Conservation (phyloP, 805 yeast species). For the Monosporozyma servazzii region DNA sequence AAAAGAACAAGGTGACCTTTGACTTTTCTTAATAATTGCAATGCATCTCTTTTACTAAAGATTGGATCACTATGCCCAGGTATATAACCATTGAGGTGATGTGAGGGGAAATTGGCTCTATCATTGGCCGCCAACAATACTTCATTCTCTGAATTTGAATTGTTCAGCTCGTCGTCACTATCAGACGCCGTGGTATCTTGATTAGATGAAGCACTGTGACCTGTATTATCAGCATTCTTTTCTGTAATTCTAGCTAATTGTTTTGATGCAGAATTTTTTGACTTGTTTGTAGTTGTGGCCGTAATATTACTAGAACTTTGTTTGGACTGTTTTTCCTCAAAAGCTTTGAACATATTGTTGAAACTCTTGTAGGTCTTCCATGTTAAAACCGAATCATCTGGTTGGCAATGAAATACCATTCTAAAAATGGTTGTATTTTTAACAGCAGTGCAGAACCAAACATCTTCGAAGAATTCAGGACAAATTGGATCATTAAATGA, state of each 20-base stretch:
- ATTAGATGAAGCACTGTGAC: not conserved
- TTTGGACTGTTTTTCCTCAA: slow-evolving; percentile 27
- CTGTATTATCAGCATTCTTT: not conserved
- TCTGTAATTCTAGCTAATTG: not conserved
- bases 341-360: slow-evolving; percentile 51
- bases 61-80: slow-evolving; percentile 38
- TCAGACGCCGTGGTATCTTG: not conserved
- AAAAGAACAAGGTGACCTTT: slow-evolving; percentile 86
- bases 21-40: slow-evolving; percentile 55
- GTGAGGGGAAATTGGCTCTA: not conserved
- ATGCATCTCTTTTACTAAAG: slow-evolving; percentile 69
- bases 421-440: slow-evolving; percentile 77
- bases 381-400: slow-evolving; percentile 80
- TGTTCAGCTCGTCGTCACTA: not conserved
- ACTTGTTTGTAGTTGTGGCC: not conserved
- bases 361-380: slow-evolving; percentile 85
- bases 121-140: not conserved
- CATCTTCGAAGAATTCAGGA: slow-evolving; percentile 72
- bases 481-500: slow-evolving; percentile 79
- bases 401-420: slow-evolving; percentile 85
- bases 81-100: slow-evolving; percentile 8
- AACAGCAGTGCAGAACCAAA: slow-evolving; percentile 76
- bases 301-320: not conserved
- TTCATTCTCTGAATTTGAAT: not conserved
- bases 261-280: not conserved